These are phyloP conservation scores for Fusarium anguioides DNA, from an alignment of 2,329 filamentous ascomycete species.

Conservation along the genomic window DNA sequence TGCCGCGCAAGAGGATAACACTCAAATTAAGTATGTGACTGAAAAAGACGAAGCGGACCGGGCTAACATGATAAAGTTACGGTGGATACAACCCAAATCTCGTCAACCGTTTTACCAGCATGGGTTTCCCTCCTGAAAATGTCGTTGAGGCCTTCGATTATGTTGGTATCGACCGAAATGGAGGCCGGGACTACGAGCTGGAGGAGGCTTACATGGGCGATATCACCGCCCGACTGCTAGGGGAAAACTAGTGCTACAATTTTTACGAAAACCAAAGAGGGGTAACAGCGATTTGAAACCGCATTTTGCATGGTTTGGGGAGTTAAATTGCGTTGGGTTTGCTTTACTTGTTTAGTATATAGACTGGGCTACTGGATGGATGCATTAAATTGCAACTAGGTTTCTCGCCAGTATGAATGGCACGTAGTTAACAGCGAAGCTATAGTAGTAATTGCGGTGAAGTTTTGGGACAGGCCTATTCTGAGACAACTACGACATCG, in stretches of 20 bases:
- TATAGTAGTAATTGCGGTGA: not conserved
- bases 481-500: not conserved
- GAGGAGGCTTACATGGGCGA: conserved; percentile 92
- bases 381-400: not conserved
- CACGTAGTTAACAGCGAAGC: not conserved
- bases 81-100: conserved; percentile 87
- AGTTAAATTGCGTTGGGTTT: conserved; percentile 33
- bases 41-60: not conserved
- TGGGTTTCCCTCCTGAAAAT: conserved; percentile 91
- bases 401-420: not conserved
- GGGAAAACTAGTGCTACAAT: conserved; percentile 74
- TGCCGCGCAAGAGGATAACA: conserved; percentile 25
- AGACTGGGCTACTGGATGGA: conserved; percentile 17
- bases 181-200: conserved; percentile 84
- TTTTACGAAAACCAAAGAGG: not conserved
- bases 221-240: conserved; percentile 85
- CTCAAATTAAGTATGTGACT: conserved; percentile 45
- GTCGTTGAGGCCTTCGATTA: conserved; percentile 87
- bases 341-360: conserved; percentile 12
- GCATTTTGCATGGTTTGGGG: conserved; percentile 39
- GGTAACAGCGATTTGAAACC: conserved; percentile 9
- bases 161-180: conserved; percentile 82
- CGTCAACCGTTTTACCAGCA: conserved; percentile 84
- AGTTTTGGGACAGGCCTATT: not conserved
- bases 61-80: conserved; percentile 66